These are phyloP conservation scores for Wickerhamiella azyma DNA, from an alignment of 805 yeast species.

Conservation along the genomic window DNA sequence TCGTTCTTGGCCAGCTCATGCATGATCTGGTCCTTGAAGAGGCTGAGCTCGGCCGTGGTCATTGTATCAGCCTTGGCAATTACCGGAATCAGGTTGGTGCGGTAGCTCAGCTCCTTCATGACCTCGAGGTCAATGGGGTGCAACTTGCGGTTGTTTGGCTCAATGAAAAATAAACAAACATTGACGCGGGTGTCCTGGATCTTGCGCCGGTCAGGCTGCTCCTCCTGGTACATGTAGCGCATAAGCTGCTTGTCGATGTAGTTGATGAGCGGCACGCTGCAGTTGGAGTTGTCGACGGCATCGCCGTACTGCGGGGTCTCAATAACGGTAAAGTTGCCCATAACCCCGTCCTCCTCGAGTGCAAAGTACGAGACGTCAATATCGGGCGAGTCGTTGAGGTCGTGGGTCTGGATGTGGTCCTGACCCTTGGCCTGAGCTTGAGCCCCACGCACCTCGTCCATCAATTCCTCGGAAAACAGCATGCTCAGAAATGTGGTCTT, in stretches of 20 bases:
- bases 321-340: slow-evolving; percentile 60
- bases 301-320: slow-evolving; percentile 95
- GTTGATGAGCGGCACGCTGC: slow-evolving; percentile 79
- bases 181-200: slow-evolving; percentile 68
- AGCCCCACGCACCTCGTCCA: slow-evolving; percentile 33
- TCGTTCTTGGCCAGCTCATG: slow-evolving; percentile 74
- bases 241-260: slow-evolving; percentile 88
- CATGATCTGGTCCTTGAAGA: slow-evolving; percentile 59
- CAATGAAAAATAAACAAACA: slow-evolving; percentile 76
- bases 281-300: slow-evolving; percentile 67
- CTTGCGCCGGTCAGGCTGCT: slow-evolving; percentile 59
- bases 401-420: background rate
- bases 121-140: slow-evolving; percentile 79
- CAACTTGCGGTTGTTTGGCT: slow-evolving; percentile 82
- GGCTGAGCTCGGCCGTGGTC: slow-evolving; percentile 52
- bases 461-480: slow-evolving; percentile 31
- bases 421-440: background rate
- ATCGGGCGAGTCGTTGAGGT: slow-evolving; percentile 44
- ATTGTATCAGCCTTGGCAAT: slow-evolving; percentile 82
- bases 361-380: slow-evolving; percentile 69
- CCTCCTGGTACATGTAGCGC: slow-evolving; percentile 79
- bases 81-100: slow-evolving; percentile 80
- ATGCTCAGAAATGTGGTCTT: slow-evolving; percentile 86
- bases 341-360: slow-evolving; percentile 72
- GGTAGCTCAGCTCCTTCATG: slow-evolving; percentile 66